Evolutionary conservation across 1,284 basidiomycete genomes (phyloP).

Genomic region (Ceratobasidium sp.): DNA sequence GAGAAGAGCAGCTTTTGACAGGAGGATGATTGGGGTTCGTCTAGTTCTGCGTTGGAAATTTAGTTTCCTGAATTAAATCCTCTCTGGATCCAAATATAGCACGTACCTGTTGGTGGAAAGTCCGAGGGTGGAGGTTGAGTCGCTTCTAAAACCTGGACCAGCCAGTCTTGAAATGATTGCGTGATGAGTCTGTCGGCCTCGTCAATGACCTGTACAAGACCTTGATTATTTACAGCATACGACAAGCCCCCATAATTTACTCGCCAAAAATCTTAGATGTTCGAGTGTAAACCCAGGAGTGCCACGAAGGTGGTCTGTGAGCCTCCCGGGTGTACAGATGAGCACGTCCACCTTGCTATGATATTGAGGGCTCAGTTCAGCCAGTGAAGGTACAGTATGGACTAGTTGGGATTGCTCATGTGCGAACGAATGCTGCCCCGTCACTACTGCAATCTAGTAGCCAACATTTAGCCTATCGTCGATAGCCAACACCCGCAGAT

Average conservation of each 20-base stretch:
- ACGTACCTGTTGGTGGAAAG: conserved; percentile 45
- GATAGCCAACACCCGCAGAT: conserved; percentile 42
- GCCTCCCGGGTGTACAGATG: conserved; percentile 92
- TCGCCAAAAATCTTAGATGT: conserved; percentile 89
- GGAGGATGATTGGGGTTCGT: conserved; percentile 64
- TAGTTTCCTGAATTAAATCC: not conserved
- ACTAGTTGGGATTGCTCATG: conserved; percentile 81
- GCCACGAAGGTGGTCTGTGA: conserved; percentile 91
- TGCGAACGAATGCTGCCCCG: conserved; percentile 83
- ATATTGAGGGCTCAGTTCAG: conserved; percentile 12
- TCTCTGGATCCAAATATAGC: too few relatives aligned
- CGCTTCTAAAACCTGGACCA: conserved; percentile 78
- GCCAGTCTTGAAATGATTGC: conserved; percentile 97
- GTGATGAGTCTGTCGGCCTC: conserved; percentile 95
- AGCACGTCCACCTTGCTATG: conserved; percentile 92
- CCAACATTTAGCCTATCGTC: not conserved
- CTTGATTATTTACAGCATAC: not conserved
- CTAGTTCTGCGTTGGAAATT: conserved; percentile 53
- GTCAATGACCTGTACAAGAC: conserved; percentile 79
- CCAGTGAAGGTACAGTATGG: conserved; percentile 27
- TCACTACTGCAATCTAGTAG: conserved; percentile 75
- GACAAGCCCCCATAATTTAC: conserved; percentile 37
- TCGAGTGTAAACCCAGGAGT: conserved; percentile 92
- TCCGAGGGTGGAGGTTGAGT: conserved; percentile 59
- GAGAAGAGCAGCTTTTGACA: conserved; percentile 98